These are phyloP conservation scores for Dipodascus geniculatus DNA, from an alignment of 805 yeast species.

Conservation along the genomic window DNA sequence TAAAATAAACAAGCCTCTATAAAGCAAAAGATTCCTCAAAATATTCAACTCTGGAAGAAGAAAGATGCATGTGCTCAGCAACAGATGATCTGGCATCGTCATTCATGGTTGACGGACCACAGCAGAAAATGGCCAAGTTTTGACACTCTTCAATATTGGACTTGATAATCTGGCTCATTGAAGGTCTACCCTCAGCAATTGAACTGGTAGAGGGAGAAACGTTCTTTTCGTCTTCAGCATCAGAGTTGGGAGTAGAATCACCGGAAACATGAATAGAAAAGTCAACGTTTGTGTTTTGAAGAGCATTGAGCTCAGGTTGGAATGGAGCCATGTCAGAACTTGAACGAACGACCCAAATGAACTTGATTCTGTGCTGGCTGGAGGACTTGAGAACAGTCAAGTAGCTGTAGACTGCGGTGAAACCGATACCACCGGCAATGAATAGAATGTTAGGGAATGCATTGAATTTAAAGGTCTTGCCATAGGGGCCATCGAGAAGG, in stretches of 20 bases:
- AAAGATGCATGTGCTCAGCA: not conserved
- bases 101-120: not conserved
- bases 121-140: not conserved
- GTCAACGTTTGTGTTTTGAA: conserved; percentile 16
- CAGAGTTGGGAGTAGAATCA: not conserved
- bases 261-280: not conserved
- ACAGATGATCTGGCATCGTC: not conserved
- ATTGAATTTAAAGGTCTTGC: conserved; percentile 30
- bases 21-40: not conserved
- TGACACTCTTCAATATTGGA: not conserved
- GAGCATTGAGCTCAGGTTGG: conserved; percentile 28
- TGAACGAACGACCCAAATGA: conserved; percentile 56
- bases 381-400: conserved; percentile 20
- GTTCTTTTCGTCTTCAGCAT: not conserved
- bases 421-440: conserved; percentile 52
- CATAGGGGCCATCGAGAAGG: conserved; percentile 55
- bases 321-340: conserved; percentile 40
- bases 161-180: not conserved
- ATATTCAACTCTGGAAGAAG: not conserved
- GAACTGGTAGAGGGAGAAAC: not conserved
- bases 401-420: conserved; percentile 40
- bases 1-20: not conserved
- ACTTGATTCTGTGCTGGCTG: conserved; percentile 18
- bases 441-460: conserved; percentile 30
- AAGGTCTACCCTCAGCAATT: not conserved